Evolutionary conservation across 345 rosid genomes (phyloP).

Genomic region (Brassica incana): DNA sequence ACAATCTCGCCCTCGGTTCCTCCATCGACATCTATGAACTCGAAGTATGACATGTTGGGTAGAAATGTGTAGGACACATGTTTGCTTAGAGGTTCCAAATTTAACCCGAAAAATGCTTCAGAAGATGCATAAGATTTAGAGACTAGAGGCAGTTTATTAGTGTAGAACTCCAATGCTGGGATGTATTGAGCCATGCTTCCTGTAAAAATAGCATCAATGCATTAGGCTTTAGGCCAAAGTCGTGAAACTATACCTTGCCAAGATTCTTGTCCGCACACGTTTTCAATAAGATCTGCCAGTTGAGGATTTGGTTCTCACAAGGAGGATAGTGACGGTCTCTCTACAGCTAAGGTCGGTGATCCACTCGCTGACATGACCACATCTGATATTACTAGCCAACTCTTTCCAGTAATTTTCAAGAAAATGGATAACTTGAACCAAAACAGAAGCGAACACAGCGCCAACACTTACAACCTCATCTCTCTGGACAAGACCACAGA

Average conservation of each 20-base stretch:
- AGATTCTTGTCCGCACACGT: not conserved
- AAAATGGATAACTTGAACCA: not conserved
- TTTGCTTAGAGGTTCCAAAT: not conserved
- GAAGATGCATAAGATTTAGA: not conserved
- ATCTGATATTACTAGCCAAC: not conserved
- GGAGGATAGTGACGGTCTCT: not conserved
- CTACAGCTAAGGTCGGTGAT: not conserved
- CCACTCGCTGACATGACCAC: not conserved
- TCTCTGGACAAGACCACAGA: not conserved
- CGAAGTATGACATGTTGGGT: not conserved
- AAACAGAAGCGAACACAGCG: not conserved
- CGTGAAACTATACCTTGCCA: not conserved
- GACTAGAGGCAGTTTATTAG: conserved; percentile 1
- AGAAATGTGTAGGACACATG: conserved; percentile 5
- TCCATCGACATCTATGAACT: not conserved
- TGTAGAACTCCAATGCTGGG: not conserved
- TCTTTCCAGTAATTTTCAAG: not conserved
- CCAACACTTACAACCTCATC: not conserved
- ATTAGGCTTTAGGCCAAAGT: not conserved
- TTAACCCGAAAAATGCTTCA: not conserved
- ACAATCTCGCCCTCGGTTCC: not conserved
- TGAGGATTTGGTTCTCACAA: not conserved
- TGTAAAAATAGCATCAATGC: not conserved
- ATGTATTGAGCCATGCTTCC: not conserved
- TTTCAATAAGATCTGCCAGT: not conserved